Evolutionary conservation across 768 basidiomycete genomes (phyloP).

Genomic region (Psilocybe cubensis): DNA sequence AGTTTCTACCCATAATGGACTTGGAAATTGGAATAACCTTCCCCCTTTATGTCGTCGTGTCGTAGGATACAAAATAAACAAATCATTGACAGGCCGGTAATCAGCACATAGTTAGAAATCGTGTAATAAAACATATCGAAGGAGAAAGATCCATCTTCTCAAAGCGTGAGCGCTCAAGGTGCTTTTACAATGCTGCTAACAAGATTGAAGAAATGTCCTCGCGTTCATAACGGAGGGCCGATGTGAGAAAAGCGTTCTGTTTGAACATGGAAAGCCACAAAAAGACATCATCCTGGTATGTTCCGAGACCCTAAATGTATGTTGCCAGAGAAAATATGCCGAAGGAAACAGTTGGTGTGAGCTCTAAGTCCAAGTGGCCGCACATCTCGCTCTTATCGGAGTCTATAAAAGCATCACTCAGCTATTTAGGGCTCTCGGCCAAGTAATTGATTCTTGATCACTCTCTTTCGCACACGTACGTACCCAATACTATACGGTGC

Average conservation of each 20-base stretch:
- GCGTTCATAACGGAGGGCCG: not conserved
- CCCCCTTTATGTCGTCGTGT: too few relatives aligned
- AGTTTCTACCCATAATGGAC: too few relatives aligned
- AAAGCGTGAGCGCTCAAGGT: not conserved
- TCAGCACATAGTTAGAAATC: too few relatives aligned
- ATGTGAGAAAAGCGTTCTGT: not conserved
- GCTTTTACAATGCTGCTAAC: too few relatives aligned
- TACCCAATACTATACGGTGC: not conserved
- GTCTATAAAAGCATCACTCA: not conserved
- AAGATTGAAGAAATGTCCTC: not conserved
- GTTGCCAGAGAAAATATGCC: not conserved
- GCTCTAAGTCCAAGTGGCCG: not conserved
- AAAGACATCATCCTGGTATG: not conserved
- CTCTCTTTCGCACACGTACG: conserved; percentile 5
- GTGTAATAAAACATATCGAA: not conserved
- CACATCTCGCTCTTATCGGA: not conserved
- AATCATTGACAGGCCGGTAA: too few relatives aligned
- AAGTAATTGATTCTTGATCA: not conserved
- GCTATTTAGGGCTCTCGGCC: not conserved
- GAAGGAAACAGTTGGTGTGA: not conserved
- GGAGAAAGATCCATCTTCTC: not conserved
- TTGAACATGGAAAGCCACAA: not conserved
- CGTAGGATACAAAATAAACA: too few relatives aligned
- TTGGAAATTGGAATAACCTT: too few relatives aligned
- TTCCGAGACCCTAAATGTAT: not conserved